These are phyloP conservation scores for Arthrobotrys sinensis DNA, from an alignment of 2,329 filamentous ascomycete genomes.

Conservation along the genomic window DNA sequence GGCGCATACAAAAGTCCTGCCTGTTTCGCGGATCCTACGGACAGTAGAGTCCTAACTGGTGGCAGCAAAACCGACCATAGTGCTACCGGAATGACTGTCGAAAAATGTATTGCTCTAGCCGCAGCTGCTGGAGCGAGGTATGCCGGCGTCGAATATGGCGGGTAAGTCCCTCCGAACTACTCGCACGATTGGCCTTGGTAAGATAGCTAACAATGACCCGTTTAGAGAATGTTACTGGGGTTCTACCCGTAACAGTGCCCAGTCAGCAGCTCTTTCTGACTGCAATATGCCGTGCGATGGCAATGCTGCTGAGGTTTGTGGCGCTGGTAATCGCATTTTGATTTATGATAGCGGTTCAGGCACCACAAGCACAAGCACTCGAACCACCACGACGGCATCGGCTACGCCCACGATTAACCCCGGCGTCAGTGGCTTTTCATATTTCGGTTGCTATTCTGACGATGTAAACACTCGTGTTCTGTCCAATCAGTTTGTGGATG, in stretches of 20 bases:
- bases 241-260: neutral
- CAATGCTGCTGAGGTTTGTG: neutral
- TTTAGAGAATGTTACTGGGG: slow-evolving; percentile 36
- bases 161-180: neutral
- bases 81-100: slow-evolving; percentile 13
- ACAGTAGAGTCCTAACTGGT: slow-evolving; percentile 9
- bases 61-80: slow-evolving; percentile 7
- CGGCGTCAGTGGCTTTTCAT: slow-evolving; percentile 17
- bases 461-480: slow-evolving; percentile 13
- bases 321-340: slow-evolving; percentile 7
- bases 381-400: slow-evolving; percentile 2
- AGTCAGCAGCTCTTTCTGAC: slow-evolving; percentile 16
- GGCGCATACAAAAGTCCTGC: slow-evolving; percentile 21
- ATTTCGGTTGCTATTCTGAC: slow-evolving; percentile 40
- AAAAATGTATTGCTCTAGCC: slow-evolving; percentile 15
- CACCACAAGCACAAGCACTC: slow-evolving; percentile 1
- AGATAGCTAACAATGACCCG: neutral
- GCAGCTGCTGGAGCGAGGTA: slow-evolving; percentile 18
- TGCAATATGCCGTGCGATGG: slow-evolving; percentile 28
- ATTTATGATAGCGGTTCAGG: slow-evolving; percentile 10
- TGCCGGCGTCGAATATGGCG: slow-evolving; percentile 25
- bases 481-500: slow-evolving; percentile 11
- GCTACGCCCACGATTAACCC: slow-evolving; percentile 25
- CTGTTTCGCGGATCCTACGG: neutral
- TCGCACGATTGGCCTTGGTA: no score